Conservation (phyloP, 306 rosid genomes). For the Abrus pulchellus region DNA sequence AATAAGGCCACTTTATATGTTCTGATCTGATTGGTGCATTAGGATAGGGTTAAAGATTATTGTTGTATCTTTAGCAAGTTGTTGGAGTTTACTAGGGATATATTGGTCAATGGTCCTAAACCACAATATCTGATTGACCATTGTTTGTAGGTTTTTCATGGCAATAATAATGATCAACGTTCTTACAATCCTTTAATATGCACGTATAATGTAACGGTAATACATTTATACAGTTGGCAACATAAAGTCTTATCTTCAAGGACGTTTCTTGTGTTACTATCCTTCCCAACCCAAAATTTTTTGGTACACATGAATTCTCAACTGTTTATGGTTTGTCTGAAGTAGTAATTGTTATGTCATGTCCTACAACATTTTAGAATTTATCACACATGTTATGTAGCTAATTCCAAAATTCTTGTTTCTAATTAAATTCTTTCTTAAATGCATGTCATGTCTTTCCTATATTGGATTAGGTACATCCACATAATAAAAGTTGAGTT, state of each 20-base stretch:
- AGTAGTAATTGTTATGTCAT: background rate
- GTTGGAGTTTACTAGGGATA: background rate
- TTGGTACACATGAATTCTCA: background rate
- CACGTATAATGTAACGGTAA: background rate
- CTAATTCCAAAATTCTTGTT: constrained; percentile 1
- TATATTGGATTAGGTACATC: background rate
- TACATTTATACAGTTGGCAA: background rate
- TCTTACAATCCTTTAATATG: constrained; percentile 9
- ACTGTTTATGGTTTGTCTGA: background rate
- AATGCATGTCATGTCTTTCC: background rate
- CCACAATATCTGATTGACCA: background rate
- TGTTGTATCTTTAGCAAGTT: background rate
- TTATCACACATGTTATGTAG: background rate
- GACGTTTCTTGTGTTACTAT: background rate
- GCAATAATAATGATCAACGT: background rate
- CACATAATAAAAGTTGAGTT: background rate
- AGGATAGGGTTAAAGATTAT: constrained; percentile 7
- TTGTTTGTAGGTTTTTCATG: background rate
- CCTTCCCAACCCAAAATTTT: background rate
- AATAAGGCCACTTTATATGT: constrained; percentile 15
- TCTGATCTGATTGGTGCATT: background rate
- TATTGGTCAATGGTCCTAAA: background rate
- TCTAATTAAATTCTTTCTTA: background rate
- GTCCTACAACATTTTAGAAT: background rate
- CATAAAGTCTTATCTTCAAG: background rate